Evolutionary conservation across 768 basidiomycete genomes (phyloP), one percentile per base, ranked within the genome.

Genomic region (Tricholoma sp.): DNA sequence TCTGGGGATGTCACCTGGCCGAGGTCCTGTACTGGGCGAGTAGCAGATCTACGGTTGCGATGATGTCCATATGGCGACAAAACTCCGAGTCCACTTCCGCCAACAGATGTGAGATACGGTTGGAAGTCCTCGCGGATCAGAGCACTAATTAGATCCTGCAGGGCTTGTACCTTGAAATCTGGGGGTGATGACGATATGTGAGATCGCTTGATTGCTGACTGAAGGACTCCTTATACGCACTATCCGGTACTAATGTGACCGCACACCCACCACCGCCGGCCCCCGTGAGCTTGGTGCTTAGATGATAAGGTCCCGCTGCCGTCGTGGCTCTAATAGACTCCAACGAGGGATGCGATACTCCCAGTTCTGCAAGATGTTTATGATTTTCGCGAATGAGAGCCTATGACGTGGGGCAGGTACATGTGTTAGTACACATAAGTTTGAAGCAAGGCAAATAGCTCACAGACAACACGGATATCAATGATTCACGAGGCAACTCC

Each of bases 201-300:
- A 61, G 60, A 59, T 60, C 37, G 55, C 49, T 49, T 28, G 6
- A 32, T 34, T 36, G 53, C 31, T 41, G 52, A 61, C 49, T 55
- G 53, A 58, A 57, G 52, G 18, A 44, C 20, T 24, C 33, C 13
- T 28, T 20, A 61, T 55, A 61, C 86, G 61, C 62, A 95, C 96
- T 83, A 73, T 98, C 94, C 52, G 97, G 97, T 52, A 99, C 80
- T 34, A 98, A 81, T 11, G 95, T 96, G 31, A 98, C 93, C 4
- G 94, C 88, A 66, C 97, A 98, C n/a, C 97, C 97, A 24, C 97
- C 97, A 39, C 97, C 97, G 31, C 97, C 97, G 7, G 97, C 96
- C 41, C 97, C 97, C 6, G 97, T 99, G 55, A 99, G 74, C 75
- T 98, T 97, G n/a, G 94, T 94, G 64, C 84, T 85, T 49, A 98